Evolutionary conservation across 2,329 filamentous ascomycete species (phyloP).

Genomic region (Colletotrichum paranaense): DNA sequence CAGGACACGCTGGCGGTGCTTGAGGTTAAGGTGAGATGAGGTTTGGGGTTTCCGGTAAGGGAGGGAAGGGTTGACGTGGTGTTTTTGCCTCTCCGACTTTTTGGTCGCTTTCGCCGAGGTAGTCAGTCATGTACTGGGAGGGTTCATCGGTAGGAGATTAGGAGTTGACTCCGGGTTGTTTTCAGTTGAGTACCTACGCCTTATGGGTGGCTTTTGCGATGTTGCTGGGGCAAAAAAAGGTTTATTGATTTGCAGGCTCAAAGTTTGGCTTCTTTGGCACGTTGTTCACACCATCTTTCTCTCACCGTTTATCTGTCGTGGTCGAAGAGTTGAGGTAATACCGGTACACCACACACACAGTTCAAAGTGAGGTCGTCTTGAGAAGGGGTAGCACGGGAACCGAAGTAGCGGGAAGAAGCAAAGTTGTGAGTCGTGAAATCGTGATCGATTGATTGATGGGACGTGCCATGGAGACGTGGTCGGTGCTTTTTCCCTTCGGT

Average conservation of each 20-base stretch:
- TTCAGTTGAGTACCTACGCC: not conserved
- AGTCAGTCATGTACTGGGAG: not conserved
- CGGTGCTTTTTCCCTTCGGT: slow-evolving; percentile 7
- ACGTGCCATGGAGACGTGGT: not conserved
- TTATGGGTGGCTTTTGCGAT: not conserved
- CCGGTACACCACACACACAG: not conserved
- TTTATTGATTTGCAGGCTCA: not conserved
- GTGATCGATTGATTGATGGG: not conserved
- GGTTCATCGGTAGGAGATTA: not conserved
- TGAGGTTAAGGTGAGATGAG: not conserved
- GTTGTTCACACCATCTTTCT: not conserved
- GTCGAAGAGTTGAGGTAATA: not conserved
- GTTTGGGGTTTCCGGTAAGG: not conserved
- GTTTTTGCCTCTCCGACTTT: slow-evolving; percentile 8
- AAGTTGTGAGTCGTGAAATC: not conserved
- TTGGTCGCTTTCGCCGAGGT: not conserved
- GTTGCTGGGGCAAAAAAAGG: not conserved
- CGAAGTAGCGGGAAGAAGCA: not conserved
- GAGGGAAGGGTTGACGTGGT: slow-evolving; percentile 5
- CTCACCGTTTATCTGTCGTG: not conserved
- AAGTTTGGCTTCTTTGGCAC: not conserved
- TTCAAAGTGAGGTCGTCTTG: not conserved
- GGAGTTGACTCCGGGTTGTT: not conserved
- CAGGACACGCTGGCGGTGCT: slow-evolving; percentile 34
- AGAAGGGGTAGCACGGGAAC: not conserved